These are phyloP conservation scores for Rutstroemia sydowiana DNA, from an alignment of 2,329 filamentous ascomycete species.

Conservation along the genomic window DNA sequence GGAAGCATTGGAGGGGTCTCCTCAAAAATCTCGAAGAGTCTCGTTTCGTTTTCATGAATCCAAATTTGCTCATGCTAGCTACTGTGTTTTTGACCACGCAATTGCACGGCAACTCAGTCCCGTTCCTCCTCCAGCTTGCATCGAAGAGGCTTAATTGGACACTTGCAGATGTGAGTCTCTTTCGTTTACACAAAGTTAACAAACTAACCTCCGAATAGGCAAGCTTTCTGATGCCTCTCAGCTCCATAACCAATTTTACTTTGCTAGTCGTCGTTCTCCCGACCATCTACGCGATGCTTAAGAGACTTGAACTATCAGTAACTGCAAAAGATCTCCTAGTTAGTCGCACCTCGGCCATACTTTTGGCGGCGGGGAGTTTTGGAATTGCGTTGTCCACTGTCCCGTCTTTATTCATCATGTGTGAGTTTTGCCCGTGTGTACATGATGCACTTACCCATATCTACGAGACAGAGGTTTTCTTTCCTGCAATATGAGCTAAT, in stretches of 20 bases:
- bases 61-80: slow-evolving; percentile 8
- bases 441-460: too few species aligned
- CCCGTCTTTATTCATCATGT: slow-evolving; percentile 7
- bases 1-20: neutral
- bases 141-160: slow-evolving; percentile 36
- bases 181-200: neutral
- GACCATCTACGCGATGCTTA: slow-evolving; percentile 9
- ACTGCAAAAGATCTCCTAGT: slow-evolving; percentile 21
- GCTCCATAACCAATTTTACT: slow-evolving; percentile 11
- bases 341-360: slow-evolving; percentile 21
- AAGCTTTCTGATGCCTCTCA: slow-evolving; percentile 15
- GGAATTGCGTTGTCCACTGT: slow-evolving; percentile 8
- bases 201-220: slow-evolving; percentile 9
- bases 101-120: slow-evolving; percentile 9
- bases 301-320: slow-evolving; percentile 1
- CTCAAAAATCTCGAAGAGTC: slow-evolving; percentile 9
- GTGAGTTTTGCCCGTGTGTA: slow-evolving; percentile 3
- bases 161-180: slow-evolving; percentile 34
- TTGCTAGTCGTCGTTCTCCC: slow-evolving; percentile 17
- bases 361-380: slow-evolving; percentile 9
- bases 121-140: slow-evolving; percentile 45
- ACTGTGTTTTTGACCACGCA: slow-evolving; percentile 9
- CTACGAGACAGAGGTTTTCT: too few species aligned
- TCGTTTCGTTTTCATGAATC: slow-evolving; percentile 19
- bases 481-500: neutral